phyloP scores from a whole-genome alignment of 2,329 filamentous ascomycete species.

The Lecanoromycetidae sp. region DNA sequence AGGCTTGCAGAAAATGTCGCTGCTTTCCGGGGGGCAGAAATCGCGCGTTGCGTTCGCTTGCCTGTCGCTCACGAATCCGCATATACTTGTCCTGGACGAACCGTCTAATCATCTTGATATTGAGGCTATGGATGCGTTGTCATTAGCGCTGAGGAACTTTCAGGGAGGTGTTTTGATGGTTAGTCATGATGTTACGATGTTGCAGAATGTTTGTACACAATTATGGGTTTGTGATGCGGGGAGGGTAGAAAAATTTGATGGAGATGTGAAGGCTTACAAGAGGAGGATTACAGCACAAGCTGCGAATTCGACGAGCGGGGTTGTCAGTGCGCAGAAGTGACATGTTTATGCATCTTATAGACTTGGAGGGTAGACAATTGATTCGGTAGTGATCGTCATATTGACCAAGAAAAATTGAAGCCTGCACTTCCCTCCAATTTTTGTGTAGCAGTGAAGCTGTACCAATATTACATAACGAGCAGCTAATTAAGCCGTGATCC shows the following conservation, averaged over 20 bases:
- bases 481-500: conserved; percentile 1
- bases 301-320: conserved; percentile 62
- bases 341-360: too few species aligned
- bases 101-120: conserved; percentile 98
- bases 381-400: neutral
- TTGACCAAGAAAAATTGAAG: neutral
- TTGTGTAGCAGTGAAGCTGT: neutral
- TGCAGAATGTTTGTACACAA: conserved; percentile 88
- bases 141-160: conserved; percentile 71
- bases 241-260: conserved; percentile 89
- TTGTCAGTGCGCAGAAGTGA: conserved; percentile 51
- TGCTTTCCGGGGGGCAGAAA: conserved; percentile 94
- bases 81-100: conserved; percentile 95
- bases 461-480: neutral
- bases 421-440: neutral
- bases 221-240: conserved; percentile 95
- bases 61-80: conserved; percentile 80
- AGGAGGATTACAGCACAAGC: conserved; percentile 85
- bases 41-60: conserved; percentile 98
- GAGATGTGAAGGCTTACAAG: conserved; percentile 94
- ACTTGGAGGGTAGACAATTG: neutral
- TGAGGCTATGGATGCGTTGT: conserved; percentile 94
- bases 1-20: conserved; percentile 86
- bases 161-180: conserved; percentile 96
- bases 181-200: conserved; percentile 96